These are phyloP conservation scores for Phytophthora pistaciae DNA, from an alignment of 352 stramenopile species.

Conservation along the genomic window DNA sequence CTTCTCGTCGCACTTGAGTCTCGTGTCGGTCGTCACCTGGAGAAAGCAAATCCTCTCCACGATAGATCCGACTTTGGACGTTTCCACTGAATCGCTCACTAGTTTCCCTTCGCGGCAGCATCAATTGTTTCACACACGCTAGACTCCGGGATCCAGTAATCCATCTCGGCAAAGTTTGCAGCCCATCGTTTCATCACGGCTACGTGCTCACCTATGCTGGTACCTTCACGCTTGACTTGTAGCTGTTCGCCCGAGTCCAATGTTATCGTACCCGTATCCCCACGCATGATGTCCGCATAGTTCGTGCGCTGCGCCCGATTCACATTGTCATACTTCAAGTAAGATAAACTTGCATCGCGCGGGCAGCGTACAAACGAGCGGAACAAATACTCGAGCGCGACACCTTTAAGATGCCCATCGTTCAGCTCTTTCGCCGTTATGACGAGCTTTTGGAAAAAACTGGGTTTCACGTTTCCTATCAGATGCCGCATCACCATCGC, in stretches of 20 bases:
- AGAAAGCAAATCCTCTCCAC: slow-evolving; percentile 28
- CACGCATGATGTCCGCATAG: too few relatives aligned
- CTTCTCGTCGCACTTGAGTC: slow-evolving; percentile 13
- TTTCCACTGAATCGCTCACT: too few relatives aligned
- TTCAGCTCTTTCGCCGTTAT: slow-evolving; percentile 11
- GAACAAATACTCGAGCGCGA: slow-evolving; percentile 19
- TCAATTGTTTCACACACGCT: slow-evolving; percentile 29
- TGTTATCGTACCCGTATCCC: too few relatives aligned
- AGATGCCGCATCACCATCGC: not conserved
- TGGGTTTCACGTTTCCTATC: not conserved
- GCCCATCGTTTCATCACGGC: slow-evolving; percentile 25
- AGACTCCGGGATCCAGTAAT: slow-evolving; percentile 30
- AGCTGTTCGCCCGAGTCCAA: too few relatives aligned
- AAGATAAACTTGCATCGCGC: too few relatives aligned
- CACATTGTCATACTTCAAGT: slow-evolving; percentile 2
- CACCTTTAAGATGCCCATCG: slow-evolving; percentile 19
- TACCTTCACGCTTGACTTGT: not conserved
- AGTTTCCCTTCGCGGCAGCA: slow-evolving; percentile 27
- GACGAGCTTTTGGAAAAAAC: slow-evolving; percentile 12
- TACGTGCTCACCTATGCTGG: slow-evolving; percentile 6
- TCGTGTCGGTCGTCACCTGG: slow-evolving; percentile 27
- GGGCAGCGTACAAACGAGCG: slow-evolving; percentile 7
- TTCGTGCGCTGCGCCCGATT: not conserved
- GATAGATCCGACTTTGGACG: not conserved
- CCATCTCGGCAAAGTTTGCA: slow-evolving; percentile 14